A percentile compares a stretch with the other conserved stretches of the same genome.
These are phyloP conservation scores for Plectosphaerella sp. DNA, from an alignment of 2,329 filamentous ascomycete species.

Conservation along the genomic window DNA sequence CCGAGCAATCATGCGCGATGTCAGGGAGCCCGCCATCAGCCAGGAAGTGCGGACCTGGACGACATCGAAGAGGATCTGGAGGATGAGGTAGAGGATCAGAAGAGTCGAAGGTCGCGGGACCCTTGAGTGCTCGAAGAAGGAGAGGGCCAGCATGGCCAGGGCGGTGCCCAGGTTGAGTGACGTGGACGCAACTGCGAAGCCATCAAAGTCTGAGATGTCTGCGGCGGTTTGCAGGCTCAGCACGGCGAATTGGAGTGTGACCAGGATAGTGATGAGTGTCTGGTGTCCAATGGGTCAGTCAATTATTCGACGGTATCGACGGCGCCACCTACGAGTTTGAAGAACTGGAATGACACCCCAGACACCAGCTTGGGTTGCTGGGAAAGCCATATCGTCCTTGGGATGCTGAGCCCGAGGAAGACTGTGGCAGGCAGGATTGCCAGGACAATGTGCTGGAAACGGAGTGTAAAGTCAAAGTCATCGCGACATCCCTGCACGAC, in stretches of 20 bases:
- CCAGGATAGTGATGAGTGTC: constrained; percentile 17
- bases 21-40: constrained; percentile 19
- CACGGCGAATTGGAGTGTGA: constrained; percentile 23
- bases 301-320: background rate
- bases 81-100: constrained; percentile 32
- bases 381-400: constrained; percentile 20
- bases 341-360: constrained; percentile 20
- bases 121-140: constrained; percentile 21
- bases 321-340: constrained; percentile 13
- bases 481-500: constrained; percentile 31
- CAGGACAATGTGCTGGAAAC: constrained; percentile 36
- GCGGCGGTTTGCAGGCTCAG: constrained; percentile 22
- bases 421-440: constrained; percentile 29
- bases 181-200: constrained; percentile 21
- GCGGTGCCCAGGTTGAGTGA: constrained; percentile 22
- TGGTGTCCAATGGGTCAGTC: background rate
- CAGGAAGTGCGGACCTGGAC: constrained; percentile 37
- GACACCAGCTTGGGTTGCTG: constrained; percentile 22
- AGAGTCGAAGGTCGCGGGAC: constrained; percentile 36
- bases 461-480: constrained; percentile 39
- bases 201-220: constrained; percentile 9
- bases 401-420: constrained; percentile 25
- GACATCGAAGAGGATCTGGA: constrained; percentile 39
- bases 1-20: constrained; percentile 17
- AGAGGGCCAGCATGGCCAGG: constrained; percentile 22